Evolutionary conservation across 495 filamentous ascomycete species (phyloP).

Genomic region (Trichoderma reesei): DNA sequence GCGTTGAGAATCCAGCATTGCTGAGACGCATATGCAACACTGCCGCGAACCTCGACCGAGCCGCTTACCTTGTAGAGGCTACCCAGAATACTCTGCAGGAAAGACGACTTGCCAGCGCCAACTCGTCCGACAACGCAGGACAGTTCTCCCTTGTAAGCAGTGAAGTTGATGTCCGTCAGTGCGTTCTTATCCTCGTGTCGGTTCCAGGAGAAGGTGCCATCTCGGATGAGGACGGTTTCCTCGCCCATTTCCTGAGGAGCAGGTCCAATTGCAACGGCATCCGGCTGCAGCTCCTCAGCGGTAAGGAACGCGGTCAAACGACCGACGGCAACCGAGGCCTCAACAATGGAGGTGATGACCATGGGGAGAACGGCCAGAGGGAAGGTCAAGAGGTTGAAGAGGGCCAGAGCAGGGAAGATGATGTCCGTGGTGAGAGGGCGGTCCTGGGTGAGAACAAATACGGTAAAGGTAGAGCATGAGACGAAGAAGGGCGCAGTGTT

Average conservation of each 20-base stretch:
- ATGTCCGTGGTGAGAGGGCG: constrained; percentile 83
- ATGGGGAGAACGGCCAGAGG: constrained; percentile 90
- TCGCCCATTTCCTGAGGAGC: constrained; percentile 65
- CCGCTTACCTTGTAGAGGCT: constrained; percentile 87
- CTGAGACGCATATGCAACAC: constrained; percentile 84
- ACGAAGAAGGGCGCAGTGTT: constrained; percentile 98
- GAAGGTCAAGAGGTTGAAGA: constrained; percentile 92
- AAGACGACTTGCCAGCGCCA: constrained; percentile 85
- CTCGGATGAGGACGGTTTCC: constrained; percentile 69
- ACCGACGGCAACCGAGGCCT: constrained; percentile 84
- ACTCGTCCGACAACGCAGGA: constrained; percentile 93
- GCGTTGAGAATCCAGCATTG: constrained; percentile 97
- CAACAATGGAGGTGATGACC: constrained; percentile 94
- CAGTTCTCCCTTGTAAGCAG: constrained; percentile 81
- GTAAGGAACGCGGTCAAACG: constrained; percentile 78
- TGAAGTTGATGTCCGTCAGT: constrained; percentile 67
- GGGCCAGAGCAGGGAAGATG: constrained; percentile 81
- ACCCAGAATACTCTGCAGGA: constrained; percentile 78
- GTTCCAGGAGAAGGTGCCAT: constrained; percentile 94
- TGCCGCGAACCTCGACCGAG: constrained; percentile 71
- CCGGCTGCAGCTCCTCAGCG: constrained; percentile 80
- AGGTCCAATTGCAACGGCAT: constrained; percentile 64
- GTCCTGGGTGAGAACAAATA: constrained; percentile 78
- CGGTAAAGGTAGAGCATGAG: constrained; percentile 90
- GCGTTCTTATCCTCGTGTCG: constrained; percentile 51